Percentiles rank a stretch among this genome's conserved stretches.
Conservation (phyloP, 345 rosid genomes). For the Heritiera littoralis region DNA sequence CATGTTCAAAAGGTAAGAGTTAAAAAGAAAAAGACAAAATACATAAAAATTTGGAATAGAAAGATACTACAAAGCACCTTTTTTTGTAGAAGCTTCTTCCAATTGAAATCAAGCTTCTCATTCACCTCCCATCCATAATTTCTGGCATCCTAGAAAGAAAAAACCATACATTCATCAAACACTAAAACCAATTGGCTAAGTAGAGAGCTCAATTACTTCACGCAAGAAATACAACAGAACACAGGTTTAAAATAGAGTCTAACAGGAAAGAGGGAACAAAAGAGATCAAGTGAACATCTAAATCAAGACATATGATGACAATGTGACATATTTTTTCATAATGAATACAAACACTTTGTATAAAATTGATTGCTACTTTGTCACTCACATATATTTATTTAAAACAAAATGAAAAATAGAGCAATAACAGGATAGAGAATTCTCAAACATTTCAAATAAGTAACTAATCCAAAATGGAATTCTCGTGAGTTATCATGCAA, state of each 20-base stretch:
- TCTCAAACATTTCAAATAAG: too few relatives aligned
- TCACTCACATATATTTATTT: neutral
- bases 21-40: neutral
- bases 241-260: slow-evolving; percentile 7
- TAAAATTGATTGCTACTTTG: neutral
- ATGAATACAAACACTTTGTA: neutral
- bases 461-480: neutral
- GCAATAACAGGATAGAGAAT: neutral
- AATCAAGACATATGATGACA: neutral
- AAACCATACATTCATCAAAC: slow-evolving; percentile 15
- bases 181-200: neutral
- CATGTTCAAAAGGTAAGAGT: slow-evolving; percentile 20
- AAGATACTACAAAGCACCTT: slow-evolving; percentile 44
- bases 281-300: neutral
- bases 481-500: neutral
- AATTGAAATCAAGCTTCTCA: slow-evolving; percentile 77
- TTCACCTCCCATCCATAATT: slow-evolving; percentile 92
- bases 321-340: neutral
- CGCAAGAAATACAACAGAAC: slow-evolving; percentile 15
- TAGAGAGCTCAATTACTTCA: too few relatives aligned
- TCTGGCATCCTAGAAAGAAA: slow-evolving; percentile 74
- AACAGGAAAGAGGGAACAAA: neutral
- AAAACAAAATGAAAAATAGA: neutral
- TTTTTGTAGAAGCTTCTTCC: slow-evolving; percentile 89
- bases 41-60: slow-evolving; percentile 3